A percentile compares a stretch with the other conserved stretches of the same genome.
Conservation (phyloP, 352 stramenopile genomes). For the Globisporangium yorkense region DNA sequence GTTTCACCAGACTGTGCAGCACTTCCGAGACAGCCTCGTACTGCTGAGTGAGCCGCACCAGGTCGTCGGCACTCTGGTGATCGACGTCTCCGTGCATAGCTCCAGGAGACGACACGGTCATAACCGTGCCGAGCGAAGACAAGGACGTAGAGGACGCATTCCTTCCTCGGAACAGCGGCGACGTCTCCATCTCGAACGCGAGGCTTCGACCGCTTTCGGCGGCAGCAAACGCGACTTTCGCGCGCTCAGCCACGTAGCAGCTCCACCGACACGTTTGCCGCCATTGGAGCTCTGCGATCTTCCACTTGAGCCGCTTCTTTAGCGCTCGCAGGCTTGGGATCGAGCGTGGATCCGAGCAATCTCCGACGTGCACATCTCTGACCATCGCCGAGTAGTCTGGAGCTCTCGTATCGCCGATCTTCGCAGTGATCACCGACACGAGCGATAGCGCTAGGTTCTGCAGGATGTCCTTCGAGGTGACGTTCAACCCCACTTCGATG, state of each 20-base stretch:
- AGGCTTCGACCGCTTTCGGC: constrained; percentile 27
- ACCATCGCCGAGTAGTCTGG: constrained; percentile 32
- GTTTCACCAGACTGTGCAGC: constrained; percentile 25
- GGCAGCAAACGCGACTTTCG: constrained; percentile 33
- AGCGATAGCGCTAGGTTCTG: constrained; percentile 38
- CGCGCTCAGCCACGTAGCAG: constrained; percentile 39
- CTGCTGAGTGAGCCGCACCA: constrained; percentile 38
- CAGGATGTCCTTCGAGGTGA: constrained; percentile 56
- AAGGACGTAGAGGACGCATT: constrained; percentile 24
- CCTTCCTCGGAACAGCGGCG: constrained; percentile 32
- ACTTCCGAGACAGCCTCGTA: constrained; percentile 38
- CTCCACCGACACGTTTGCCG: constrained; percentile 49
- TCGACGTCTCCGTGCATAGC: constrained; percentile 35
- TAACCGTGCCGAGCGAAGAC: constrained; percentile 30
- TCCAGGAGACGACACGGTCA: constrained; percentile 29
- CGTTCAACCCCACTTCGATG: constrained; percentile 43
- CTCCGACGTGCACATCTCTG: constrained; percentile 6
- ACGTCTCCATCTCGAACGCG: constrained; percentile 38
- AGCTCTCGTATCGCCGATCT: constrained; percentile 32
- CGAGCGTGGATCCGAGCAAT: constrained; percentile 12
- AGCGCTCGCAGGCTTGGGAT: constrained; percentile 38
- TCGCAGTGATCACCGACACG: constrained; percentile 30
- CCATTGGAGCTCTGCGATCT: constrained; percentile 54
- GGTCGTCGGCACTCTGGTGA: constrained; percentile 32
- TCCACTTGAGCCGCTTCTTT: constrained; percentile 57